Evolutionary conservation across 2,329 filamentous ascomycete species (phyloP).

Genomic region (Hypomyces rosellus): DNA sequence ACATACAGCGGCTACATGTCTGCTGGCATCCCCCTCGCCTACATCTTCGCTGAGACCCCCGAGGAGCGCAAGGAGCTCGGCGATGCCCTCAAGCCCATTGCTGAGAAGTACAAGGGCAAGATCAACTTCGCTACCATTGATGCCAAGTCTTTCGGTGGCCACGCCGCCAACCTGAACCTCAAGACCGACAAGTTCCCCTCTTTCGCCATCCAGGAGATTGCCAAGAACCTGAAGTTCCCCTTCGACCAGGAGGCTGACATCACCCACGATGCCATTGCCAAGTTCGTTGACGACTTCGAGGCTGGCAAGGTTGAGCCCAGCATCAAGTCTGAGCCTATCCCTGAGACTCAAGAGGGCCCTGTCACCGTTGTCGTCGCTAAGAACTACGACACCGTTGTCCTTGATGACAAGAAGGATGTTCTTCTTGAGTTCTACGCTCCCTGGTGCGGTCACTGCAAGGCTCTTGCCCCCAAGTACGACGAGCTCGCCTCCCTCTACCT

Average conservation of each 20-base stretch:
- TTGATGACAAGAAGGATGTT: conserved; percentile 94
- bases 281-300: conserved; percentile 80
- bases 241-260: conserved; percentile 80
- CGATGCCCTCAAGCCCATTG: conserved; percentile 74
- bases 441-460: conserved; percentile 99
- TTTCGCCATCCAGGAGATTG: conserved; percentile 93
- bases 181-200: conserved; percentile 92
- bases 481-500: conserved; percentile 75
- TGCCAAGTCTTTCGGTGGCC: conserved; percentile 86
- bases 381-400: conserved; percentile 85
- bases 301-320: conserved; percentile 87
- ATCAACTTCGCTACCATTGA: conserved; percentile 99
- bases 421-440: conserved; percentile 98
- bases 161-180: conserved; percentile 95
- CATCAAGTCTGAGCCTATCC: conserved; percentile 97
- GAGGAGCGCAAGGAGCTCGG: conserved; percentile 82
- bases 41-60: conserved; percentile 89
- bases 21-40: conserved; percentile 84
- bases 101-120: conserved; percentile 85
- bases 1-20: conserved; percentile 96
- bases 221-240: conserved; percentile 96
- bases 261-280: conserved; percentile 61
- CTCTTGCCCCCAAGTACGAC: conserved; percentile 92
- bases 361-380: conserved; percentile 88
- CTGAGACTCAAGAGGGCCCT: conserved; percentile 84